These are phyloP conservation scores for Angophora floribunda DNA, from an alignment of 345 rosid genomes.

Conservation along the genomic window DNA sequence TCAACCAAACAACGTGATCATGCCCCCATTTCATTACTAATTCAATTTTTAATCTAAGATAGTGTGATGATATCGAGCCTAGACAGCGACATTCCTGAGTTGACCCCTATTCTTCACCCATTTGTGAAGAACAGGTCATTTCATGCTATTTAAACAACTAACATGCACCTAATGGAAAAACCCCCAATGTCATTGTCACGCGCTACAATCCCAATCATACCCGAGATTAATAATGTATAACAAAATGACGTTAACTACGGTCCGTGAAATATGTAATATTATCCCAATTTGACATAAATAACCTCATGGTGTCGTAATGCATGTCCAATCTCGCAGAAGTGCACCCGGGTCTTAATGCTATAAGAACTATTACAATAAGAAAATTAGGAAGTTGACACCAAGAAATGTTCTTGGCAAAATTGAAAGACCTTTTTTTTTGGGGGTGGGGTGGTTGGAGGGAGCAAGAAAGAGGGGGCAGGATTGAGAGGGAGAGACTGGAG, in stretches of 20 bases:
- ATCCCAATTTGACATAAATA: background rate
- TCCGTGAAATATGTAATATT: background rate
- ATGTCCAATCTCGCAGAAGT: background rate
- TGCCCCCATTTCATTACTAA: background rate
- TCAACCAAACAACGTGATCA: background rate
- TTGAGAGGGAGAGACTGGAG: background rate
- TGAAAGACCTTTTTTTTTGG: background rate
- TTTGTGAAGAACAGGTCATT: background rate
- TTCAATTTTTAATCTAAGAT: background rate
- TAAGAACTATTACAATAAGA: background rate
- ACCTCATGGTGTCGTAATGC: background rate
- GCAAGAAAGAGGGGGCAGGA: background rate
- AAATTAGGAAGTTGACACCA: background rate
- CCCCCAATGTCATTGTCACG: background rate
- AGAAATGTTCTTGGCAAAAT: background rate
- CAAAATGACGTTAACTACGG: background rate
- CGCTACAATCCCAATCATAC: too few relatives aligned
- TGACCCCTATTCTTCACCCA: background rate
- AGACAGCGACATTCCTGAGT: background rate
- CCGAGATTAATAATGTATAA: background rate
- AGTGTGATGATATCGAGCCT: background rate
- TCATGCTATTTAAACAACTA: background rate
- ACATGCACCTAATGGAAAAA: background rate
- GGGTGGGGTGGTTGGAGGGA: background rate
- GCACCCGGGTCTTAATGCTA: background rate